Base-by-base conservation (phyloP, 176 grass and related monocot species). In the Cocos nucifera region DNA sequence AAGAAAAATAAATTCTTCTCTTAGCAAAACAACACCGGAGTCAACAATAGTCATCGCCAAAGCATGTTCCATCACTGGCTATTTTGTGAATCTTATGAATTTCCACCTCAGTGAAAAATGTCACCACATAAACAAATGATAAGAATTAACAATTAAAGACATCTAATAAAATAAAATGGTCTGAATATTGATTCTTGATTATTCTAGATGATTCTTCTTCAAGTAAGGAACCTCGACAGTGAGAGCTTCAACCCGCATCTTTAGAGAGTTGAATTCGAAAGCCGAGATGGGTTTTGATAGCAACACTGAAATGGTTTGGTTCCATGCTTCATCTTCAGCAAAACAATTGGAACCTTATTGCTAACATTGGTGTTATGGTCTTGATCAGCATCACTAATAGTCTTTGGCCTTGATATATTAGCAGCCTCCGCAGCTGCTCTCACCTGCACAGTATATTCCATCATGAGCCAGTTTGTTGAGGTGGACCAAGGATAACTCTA, bases 221-320 rank as follows among this genome's bases (percentile, higher is more conserved):
- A 78, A 25, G 5, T 49, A 15, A 3, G 83, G 69, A 75, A 64
- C 48, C 14, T 73, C 49, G 6, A 67, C 51, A 22, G 62, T 85
- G 0, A 81, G 87, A 73, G 93, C 93, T 55, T 79, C 84, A 14
- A 91, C 87, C 29, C 69, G 64, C 87, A 97, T 97, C 56, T 62
- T 68, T 23, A 97, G 79, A 97, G 79, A 78, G 51, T 53, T 88
- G 76, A 97, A 97, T 15, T 97, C 74, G 26, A 97, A 64, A 32
- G 92, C 87, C 18, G 88, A 77, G 49, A 97, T 70, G 8, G 92
- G 87, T 66, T 72, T 88, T 4, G 92, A 97, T 20, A 97, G 61
- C 39, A 97, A 72, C 23, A 97, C 78, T 2, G 29, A 30, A 30
- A 6, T 30, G 29, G 5, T 30, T 30, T 5, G 5, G 6, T 30